phyloP scores from a whole-genome alignment of 192 early-diverging fungal species.

The Jimgerdemannia flammicorona region DNA sequence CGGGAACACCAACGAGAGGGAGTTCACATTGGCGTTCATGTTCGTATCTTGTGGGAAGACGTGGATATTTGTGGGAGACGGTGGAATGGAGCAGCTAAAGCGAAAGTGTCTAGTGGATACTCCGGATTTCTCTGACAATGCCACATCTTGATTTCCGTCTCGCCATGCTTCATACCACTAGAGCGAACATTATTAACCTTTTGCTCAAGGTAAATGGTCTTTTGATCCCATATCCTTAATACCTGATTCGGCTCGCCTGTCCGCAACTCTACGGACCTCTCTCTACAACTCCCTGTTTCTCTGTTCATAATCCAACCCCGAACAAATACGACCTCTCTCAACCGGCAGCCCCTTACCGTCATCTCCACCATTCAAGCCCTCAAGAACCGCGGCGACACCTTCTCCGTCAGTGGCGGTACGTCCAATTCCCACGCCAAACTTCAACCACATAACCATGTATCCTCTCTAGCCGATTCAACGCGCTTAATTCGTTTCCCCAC shows the following conservation, averaged over 20 bases:
- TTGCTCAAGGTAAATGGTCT: constrained; percentile 28
- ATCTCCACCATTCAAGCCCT: constrained; percentile 39
- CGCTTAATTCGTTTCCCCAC: neutral
- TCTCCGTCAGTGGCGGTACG: constrained; percentile 31
- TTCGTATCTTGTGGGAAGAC: constrained; percentile 3
- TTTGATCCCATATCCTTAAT: neutral
- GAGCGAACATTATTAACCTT: constrained; percentile 34
- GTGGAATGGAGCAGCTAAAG: neutral
- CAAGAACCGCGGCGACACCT: constrained; percentile 43
- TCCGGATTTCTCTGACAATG: too few relatives aligned
- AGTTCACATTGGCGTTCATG: constrained; percentile 27
- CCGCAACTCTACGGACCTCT: constrained; percentile 15
- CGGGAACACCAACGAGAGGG: constrained; percentile 35
- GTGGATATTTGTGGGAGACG: neutral
- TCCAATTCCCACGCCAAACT: neutral
- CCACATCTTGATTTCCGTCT: too few relatives aligned
- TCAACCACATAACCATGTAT: neutral
- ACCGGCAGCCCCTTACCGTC: constrained; percentile 43
- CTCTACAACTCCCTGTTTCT: too few relatives aligned
- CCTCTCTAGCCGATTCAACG: too few relatives aligned
- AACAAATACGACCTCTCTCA: neutral
- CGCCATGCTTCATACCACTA: neutral
- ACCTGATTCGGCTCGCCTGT: constrained; percentile 19
- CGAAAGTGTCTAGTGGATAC: too few relatives aligned
- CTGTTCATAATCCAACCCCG: neutral